phyloP scores from a whole-genome alignment of 2,329 filamentous ascomycete species.

The Aspergillus aculeatus region DNA sequence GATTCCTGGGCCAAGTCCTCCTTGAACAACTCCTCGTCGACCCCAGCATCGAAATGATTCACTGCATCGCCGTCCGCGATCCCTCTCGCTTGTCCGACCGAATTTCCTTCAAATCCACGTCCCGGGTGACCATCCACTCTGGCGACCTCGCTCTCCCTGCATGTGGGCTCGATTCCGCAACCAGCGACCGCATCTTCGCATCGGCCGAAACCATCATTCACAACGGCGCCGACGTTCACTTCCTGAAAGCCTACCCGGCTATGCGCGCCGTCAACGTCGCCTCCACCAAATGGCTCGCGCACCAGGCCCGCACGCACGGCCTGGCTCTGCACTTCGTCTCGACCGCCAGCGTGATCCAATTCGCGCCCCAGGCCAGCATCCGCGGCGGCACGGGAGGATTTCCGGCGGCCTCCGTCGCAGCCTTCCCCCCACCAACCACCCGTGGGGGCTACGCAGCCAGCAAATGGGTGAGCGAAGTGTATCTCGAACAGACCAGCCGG shows the following conservation, averaged over 20 bases:
- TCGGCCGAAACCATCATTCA: constrained; percentile 7
- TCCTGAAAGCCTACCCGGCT: constrained; percentile 26
- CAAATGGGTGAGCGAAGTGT: too few species aligned
- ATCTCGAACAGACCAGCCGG: too few species aligned
- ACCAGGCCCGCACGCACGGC: constrained; percentile 15
- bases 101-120: neutral
- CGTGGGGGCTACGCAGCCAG: too few species aligned
- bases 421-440: too few species aligned
- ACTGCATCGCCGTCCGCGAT: constrained; percentile 46
- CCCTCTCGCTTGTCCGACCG: constrained; percentile 30
- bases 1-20: neutral
- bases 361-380: too few species aligned
- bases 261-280: constrained; percentile 27
- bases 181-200: neutral
- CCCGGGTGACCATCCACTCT: neutral
- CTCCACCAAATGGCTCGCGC: constrained; percentile 23
- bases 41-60: constrained; percentile 34
- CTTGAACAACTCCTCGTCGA: neutral
- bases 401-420: too few species aligned
- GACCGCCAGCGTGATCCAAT: constrained; percentile 8
- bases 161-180: neutral
- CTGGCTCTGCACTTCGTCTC: constrained; percentile 36
- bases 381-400: too few species aligned
- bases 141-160: constrained; percentile 4
- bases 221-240: constrained; percentile 16